A percentile compares a stretch with the other conserved stretches of the same genome.
Evolutionary conservation across 352 stramenopile genomes (phyloP).

Genomic region (Pythium vanterpoolii): DNA sequence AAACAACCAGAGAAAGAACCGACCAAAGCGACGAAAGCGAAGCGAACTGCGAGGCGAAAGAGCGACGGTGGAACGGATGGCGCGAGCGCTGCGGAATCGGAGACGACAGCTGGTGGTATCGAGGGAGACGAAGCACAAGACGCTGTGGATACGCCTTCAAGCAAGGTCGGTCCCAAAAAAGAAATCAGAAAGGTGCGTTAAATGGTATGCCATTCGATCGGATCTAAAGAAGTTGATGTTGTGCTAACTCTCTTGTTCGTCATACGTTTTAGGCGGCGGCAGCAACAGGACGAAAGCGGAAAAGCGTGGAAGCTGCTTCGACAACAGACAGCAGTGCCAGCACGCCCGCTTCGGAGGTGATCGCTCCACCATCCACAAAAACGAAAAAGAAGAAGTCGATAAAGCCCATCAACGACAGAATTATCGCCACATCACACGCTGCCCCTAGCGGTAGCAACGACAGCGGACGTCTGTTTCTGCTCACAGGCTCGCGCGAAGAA

Average conservation of each 20-base stretch:
- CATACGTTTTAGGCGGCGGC: neutral
- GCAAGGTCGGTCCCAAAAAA: constrained; percentile 1
- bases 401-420: constrained; percentile 6
- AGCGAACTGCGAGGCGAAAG: constrained; percentile 1
- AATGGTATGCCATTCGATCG: neutral
- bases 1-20: constrained; percentile 1
- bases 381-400: constrained; percentile 27
- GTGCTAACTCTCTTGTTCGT: neutral
- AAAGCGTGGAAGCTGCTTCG: neutral
- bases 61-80: neutral
- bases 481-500: constrained; percentile 76
- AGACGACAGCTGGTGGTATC: neutral
- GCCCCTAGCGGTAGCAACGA: constrained; percentile 8
- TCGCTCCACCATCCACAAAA: constrained; percentile 9
- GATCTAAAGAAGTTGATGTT: neutral
- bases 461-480: constrained; percentile 42
- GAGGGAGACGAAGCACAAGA: constrained; percentile 4
- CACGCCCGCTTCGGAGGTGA: neutral
- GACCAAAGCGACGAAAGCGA: neutral
- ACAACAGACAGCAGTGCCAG: constrained; percentile 1
- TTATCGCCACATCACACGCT: neutral
- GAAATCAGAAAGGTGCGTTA: constrained; percentile 1
- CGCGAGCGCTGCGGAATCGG: neutral
- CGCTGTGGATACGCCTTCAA: neutral
- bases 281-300: constrained; percentile 7